Percentiles rank a stretch among this genome's conserved stretches.
Evolutionary conservation across 352 stramenopile genomes (phyloP).

Genomic region (Phytophthora pini): DNA sequence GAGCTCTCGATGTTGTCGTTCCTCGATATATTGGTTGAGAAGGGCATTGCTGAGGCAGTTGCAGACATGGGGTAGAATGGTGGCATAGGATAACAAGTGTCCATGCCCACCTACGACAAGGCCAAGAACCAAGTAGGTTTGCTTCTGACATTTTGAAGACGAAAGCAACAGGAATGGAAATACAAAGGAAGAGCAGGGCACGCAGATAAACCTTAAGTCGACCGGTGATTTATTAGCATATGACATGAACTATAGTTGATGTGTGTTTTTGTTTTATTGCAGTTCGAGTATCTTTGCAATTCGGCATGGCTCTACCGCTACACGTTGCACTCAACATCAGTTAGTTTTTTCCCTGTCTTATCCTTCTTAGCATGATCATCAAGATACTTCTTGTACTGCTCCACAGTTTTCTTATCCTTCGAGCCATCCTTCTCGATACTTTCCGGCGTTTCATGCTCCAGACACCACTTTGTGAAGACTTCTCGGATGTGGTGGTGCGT

Average conservation of each 20-base stretch:
- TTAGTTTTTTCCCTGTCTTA: neutral
- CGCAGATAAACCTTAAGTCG: constrained; percentile 23
- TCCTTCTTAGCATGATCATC: neutral
- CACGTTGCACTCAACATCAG: neutral
- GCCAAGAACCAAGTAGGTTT: constrained; percentile 2
- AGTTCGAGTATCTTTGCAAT: neutral
- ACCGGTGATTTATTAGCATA: constrained; percentile 37
- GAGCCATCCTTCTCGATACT: neutral
- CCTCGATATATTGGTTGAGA: neutral
- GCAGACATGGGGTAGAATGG: constrained; percentile 1
- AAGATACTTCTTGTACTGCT: constrained; percentile 6
- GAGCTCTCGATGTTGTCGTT: constrained; percentile 12
- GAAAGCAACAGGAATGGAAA: constrained; percentile 9
- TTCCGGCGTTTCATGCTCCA: constrained; percentile 10
- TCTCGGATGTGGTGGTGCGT: constrained; percentile 12
- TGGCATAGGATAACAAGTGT: neutral
- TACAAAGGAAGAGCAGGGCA: neutral
- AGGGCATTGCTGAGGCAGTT: neutral
- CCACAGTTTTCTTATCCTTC: constrained; percentile 1
- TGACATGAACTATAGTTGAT: constrained; percentile 12
- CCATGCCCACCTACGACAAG: constrained; percentile 9
- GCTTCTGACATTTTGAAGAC: constrained; percentile 30
- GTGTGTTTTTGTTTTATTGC: neutral
- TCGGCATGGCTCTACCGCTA: neutral
- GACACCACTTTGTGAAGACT: constrained; percentile 15